phyloP scores from a whole-genome alignment of 805 yeast genomes.

The Lachancea sp. region DNA sequence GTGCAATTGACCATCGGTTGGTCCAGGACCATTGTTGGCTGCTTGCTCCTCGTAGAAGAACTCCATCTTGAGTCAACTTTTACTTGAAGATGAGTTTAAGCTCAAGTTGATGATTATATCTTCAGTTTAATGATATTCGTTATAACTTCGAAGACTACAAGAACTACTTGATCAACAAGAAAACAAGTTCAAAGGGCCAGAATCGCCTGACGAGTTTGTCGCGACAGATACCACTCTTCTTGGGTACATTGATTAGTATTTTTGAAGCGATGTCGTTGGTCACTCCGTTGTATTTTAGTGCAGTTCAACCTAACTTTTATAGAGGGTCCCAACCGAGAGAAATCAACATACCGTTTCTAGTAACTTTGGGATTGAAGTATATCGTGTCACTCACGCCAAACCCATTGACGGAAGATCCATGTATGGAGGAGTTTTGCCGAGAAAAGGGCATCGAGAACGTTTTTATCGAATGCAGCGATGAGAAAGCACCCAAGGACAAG shows the following conservation, averaged over 20 bases:
- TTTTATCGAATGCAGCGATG: conserved; percentile 60
- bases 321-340: conserved; percentile 86
- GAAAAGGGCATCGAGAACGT: conserved; percentile 51
- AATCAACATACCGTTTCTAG: conserved; percentile 61
- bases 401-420: conserved; percentile 55
- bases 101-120: neutral
- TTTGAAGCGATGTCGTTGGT: conserved; percentile 32
- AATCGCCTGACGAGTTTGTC: too few species aligned
- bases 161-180: too few species aligned
- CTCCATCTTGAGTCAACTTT: conserved; percentile 24
- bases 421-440: conserved; percentile 46
- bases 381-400: conserved; percentile 76
- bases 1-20: neutral
- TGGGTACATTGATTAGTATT: too few species aligned
- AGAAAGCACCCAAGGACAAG: conserved; percentile 19
- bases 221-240: too few species aligned
- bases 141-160: too few species aligned
- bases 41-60: conserved; percentile 27
- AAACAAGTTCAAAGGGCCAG: too few species aligned
- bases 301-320: conserved; percentile 61
- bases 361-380: conserved; percentile 58
- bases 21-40: conserved; percentile 8
- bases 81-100: neutral
- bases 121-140: neutral
- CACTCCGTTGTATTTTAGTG: conserved; percentile 75